A percentile compares a stretch with the other conserved stretches of the same genome.
phyloP scores from a whole-genome alignment of 2,329 filamentous ascomycete genomes.

The Emergomyces orientalis region DNA sequence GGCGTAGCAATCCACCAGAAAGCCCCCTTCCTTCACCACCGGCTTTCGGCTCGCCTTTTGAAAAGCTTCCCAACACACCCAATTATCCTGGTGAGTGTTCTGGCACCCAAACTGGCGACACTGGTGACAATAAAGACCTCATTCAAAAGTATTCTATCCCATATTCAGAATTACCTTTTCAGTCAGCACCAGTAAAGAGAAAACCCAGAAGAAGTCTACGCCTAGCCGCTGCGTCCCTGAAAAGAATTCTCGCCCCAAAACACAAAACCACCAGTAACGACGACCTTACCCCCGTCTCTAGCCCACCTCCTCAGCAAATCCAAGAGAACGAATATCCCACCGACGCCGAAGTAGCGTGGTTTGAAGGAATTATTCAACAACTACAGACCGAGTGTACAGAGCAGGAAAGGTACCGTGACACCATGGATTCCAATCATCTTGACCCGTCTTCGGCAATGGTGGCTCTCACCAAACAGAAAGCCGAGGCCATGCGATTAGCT shows the following conservation, averaged over 20 bases:
- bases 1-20: not conserved
- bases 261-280: conserved; percentile 5
- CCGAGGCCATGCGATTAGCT: conserved; percentile 40
- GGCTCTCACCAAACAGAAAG: conserved; percentile 41
- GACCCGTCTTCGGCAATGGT: conserved; percentile 36
- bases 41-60: not conserved
- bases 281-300: conserved; percentile 6
- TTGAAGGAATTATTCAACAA: not conserved
- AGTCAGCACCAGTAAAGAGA: conserved; percentile 1
- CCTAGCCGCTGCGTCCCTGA: conserved; percentile 10
- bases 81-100: not conserved
- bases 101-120: not conserved
- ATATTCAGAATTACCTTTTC: conserved; percentile 6
- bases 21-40: not conserved
- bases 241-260: conserved; percentile 12
- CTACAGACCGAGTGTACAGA: conserved; percentile 1
- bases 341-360: not conserved
- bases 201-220: conserved; percentile 11
- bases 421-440: conserved; percentile 27
- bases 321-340: not conserved
- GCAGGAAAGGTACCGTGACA: conserved; percentile 3
- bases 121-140: not conserved
- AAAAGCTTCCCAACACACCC: not conserved
- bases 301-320: not conserved
- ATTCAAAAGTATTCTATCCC: conserved; percentile 3